Percentiles rank a stretch among this genome's conserved stretches.
phyloP scores from a whole-genome alignment of 2,329 filamentous ascomycete genomes.

The Chalaropsis ovoidea region DNA sequence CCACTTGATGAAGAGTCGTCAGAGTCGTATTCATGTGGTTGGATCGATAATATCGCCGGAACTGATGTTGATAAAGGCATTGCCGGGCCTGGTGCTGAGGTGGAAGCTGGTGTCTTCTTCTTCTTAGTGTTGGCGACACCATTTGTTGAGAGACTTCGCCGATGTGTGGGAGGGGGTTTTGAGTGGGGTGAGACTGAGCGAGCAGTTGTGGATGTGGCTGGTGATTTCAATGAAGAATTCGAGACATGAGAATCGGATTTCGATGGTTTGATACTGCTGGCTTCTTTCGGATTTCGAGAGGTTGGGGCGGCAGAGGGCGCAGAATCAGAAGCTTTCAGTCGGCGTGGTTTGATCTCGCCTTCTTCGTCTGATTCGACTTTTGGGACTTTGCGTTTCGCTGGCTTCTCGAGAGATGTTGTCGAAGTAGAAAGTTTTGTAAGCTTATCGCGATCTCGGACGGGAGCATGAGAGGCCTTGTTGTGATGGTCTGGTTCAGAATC shows the following conservation, averaged over 20 bases:
- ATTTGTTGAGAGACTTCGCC: slow-evolving; percentile 54
- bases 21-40: slow-evolving; percentile 55
- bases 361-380: slow-evolving; percentile 51
- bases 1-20: slow-evolving; percentile 55
- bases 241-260: slow-evolving; percentile 11
- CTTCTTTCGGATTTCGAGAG: slow-evolving; percentile 14
- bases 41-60: slow-evolving; percentile 37
- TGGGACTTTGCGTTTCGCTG: slow-evolving; percentile 44
- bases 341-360: slow-evolving; percentile 43
- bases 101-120: slow-evolving; percentile 48
- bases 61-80: neutral
- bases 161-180: slow-evolving; percentile 40
- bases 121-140: slow-evolving; percentile 53
- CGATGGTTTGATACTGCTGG: slow-evolving; percentile 16
- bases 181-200: slow-evolving; percentile 52
- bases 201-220: neutral
- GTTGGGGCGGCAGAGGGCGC: slow-evolving; percentile 21
- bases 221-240: slow-evolving; percentile 15
- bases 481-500: slow-evolving; percentile 45
- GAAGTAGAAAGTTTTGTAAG: slow-evolving; percentile 29
- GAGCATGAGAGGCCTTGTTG: slow-evolving; percentile 38
- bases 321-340: slow-evolving; percentile 35
- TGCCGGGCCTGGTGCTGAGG: neutral
- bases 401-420: slow-evolving; percentile 14
- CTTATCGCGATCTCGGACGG: slow-evolving; percentile 42